These are phyloP conservation scores for Iodosphaeria phyllophila DNA, from an alignment of 2,329 filamentous ascomycete species.

Conservation along the genomic window DNA sequence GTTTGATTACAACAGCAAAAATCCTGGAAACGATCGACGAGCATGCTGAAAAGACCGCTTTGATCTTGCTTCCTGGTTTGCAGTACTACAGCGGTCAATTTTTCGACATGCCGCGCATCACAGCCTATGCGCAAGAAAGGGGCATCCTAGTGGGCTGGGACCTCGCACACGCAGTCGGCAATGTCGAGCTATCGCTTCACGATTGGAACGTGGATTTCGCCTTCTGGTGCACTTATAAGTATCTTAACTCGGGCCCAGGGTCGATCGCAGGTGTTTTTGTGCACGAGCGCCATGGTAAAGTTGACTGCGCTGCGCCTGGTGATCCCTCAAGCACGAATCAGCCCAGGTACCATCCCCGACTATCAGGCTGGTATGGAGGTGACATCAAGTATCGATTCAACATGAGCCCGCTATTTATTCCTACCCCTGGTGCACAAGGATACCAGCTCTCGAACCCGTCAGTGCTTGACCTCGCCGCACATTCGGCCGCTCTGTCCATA, in stretches of 20 bases:
- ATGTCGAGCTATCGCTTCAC: slow-evolving; percentile 61
- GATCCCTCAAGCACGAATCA: slow-evolving; percentile 17
- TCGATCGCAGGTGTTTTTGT: slow-evolving; percentile 67
- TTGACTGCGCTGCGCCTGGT: slow-evolving; percentile 20
- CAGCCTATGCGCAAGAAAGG: slow-evolving; percentile 50
- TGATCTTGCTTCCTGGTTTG: slow-evolving; percentile 69
- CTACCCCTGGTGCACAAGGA: slow-evolving; percentile 59
- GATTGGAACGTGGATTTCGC: slow-evolving; percentile 88
- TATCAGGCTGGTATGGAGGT: slow-evolving; percentile 77
- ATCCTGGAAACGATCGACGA: slow-evolving; percentile 58
- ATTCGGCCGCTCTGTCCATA: slow-evolving; percentile 54
- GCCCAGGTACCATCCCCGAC: slow-evolving; percentile 39
- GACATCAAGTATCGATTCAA: slow-evolving; percentile 60
- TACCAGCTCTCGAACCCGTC: slow-evolving; percentile 78
- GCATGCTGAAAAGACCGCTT: slow-evolving; percentile 52
- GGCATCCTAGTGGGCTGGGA: slow-evolving; percentile 69
- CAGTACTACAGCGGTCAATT: slow-evolving; percentile 87
- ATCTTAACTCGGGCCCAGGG: slow-evolving; percentile 73
- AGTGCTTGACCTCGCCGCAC: slow-evolving; percentile 57
- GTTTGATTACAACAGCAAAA: slow-evolving; percentile 49
- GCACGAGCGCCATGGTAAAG: slow-evolving; percentile 51
- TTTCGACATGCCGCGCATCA: slow-evolving; percentile 69
- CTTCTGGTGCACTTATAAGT: slow-evolving; percentile 90
- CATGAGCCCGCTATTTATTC: slow-evolving; percentile 68
- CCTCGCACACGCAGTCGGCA: slow-evolving; percentile 71